Conservation (phyloP, 305 asterid genomes). For the Withania somnifera region DNA sequence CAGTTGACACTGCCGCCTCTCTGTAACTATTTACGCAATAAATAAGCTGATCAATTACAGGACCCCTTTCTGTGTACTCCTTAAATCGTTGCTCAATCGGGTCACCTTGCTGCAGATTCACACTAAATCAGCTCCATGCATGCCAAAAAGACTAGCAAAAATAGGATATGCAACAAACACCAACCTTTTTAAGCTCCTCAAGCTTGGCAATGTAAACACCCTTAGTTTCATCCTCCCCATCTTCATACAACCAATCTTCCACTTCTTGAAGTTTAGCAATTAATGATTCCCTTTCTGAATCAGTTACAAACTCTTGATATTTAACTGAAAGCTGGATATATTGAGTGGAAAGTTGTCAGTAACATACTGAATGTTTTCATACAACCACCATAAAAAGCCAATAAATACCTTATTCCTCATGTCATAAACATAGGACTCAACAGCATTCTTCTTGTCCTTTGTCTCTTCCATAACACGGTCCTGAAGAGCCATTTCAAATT, state of each 20-base stretch:
- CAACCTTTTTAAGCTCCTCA: slow-evolving; percentile 86
- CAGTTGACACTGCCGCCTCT: slow-evolving; percentile 66
- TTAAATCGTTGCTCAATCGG: slow-evolving; percentile 83
- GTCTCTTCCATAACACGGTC: slow-evolving; percentile 98
- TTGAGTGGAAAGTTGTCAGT: not conserved
- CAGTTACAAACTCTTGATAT: slow-evolving; percentile 59
- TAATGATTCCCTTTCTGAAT: slow-evolving; percentile 65
- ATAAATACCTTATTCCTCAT: slow-evolving; percentile 71
- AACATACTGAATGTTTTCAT: not conserved
- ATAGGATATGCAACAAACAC: not conserved
- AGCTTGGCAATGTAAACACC: slow-evolving; percentile 80
- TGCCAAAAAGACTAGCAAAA: not conserved
- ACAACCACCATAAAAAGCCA: not conserved
- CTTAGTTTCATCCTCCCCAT: slow-evolving; percentile 94
- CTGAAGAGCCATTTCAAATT: slow-evolving; percentile 97
- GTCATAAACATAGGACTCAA: slow-evolving; percentile 91
- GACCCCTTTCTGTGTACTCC: slow-evolving; percentile 69
- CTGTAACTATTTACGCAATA: slow-evolving; percentile 72
- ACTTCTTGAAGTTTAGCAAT: slow-evolving; percentile 67
- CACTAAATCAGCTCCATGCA: not conserved
- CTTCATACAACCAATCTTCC: slow-evolving; percentile 96
- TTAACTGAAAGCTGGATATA: slow-evolving; percentile 63
- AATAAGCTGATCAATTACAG: slow-evolving; percentile 51
- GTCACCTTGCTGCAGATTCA: slow-evolving; percentile 69
- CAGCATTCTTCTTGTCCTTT: slow-evolving; percentile 92